Percentiles rank a stretch among this genome's conserved stretches.
phyloP scores from a whole-genome alignment of 305 asterid species.

The Striga hermonthica region DNA sequence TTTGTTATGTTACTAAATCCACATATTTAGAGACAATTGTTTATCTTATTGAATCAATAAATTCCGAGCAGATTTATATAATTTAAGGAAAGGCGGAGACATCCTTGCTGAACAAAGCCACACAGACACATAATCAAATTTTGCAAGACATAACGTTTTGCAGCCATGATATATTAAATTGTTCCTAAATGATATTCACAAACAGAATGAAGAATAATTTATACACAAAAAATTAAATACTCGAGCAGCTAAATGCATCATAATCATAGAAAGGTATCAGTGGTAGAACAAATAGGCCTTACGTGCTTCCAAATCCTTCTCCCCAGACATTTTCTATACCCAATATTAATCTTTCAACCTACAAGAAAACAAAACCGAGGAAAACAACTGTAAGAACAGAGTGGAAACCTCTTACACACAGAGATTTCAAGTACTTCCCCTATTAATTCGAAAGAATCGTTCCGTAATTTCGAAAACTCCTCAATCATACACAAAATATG shows the following conservation, averaged over 20 bases:
- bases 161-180: conserved; percentile 3
- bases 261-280: neutral
- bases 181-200: neutral
- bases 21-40: no score
- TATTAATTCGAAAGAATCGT: conserved; percentile 4
- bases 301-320: conserved; percentile 33
- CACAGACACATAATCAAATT: neutral
- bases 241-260: neutral
- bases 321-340: conserved; percentile 29
- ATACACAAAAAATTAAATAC: no score
- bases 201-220: neutral
- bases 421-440: conserved; percentile 3
- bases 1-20: no score
- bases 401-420: neutral
- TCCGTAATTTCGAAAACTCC: neutral
- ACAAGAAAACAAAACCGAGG: conserved; percentile 18
- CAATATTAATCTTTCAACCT: conserved; percentile 29
- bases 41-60: no score
- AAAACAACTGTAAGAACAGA: conserved; percentile 20
- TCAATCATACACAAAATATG: neutral
- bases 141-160: no score
- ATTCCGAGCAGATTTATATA: no score
- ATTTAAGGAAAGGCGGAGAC: no score
- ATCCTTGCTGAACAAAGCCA: no score
- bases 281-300: conserved; percentile 17